A percentile compares a stretch with the other conserved stretches of the same genome.
These are phyloP conservation scores for Candolleomyces eurysporus DNA, from an alignment of 768 basidiomycete species.

Conservation along the genomic window DNA sequence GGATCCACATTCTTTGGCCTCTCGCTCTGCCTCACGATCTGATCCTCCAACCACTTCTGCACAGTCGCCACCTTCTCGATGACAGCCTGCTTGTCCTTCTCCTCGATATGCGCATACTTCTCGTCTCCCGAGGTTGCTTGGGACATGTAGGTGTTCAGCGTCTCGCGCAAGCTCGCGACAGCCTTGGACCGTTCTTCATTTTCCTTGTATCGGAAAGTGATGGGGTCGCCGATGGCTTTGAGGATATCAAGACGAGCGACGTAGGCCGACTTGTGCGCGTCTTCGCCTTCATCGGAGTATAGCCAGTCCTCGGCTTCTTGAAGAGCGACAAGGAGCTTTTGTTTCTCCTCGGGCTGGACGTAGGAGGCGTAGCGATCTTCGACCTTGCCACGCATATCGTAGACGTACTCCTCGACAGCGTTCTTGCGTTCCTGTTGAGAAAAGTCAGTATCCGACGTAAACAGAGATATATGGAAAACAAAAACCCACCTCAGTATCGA, in stretches of 20 bases:
- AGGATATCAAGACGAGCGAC: conserved; percentile 77
- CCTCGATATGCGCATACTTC: conserved; percentile 85
- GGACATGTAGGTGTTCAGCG: conserved; percentile 80
- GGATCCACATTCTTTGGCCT: conserved; percentile 87
- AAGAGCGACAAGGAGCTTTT: conserved; percentile 66
- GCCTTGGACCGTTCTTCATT: conserved; percentile 74
- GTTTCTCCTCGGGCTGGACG: conserved; percentile 75
- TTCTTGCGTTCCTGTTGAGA: conserved; percentile 86
- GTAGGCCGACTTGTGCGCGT: conserved; percentile 95
- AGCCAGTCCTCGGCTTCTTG: conserved; percentile 93
- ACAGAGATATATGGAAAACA: not conserved
- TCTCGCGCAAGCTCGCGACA: conserved; percentile 77
- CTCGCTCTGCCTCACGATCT: conserved; percentile 84
- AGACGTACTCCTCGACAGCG: conserved; percentile 97
- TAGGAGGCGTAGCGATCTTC: conserved; percentile 82
- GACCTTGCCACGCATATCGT: conserved; percentile 90
- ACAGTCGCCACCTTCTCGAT: conserved; percentile 88
- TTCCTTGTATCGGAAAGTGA: conserved; percentile 82
- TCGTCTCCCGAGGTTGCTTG: conserved; percentile 86
- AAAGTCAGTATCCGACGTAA: not conserved
- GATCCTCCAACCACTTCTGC: conserved; percentile 96
- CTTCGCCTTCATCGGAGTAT: conserved; percentile 95
- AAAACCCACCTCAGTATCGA: conserved; percentile 86
- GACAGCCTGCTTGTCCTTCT: conserved; percentile 80
- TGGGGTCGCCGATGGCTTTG: conserved; percentile 84